Base-by-base conservation (phyloP, 768 basidiomycete species). In the Suillus subaureus region DNA sequence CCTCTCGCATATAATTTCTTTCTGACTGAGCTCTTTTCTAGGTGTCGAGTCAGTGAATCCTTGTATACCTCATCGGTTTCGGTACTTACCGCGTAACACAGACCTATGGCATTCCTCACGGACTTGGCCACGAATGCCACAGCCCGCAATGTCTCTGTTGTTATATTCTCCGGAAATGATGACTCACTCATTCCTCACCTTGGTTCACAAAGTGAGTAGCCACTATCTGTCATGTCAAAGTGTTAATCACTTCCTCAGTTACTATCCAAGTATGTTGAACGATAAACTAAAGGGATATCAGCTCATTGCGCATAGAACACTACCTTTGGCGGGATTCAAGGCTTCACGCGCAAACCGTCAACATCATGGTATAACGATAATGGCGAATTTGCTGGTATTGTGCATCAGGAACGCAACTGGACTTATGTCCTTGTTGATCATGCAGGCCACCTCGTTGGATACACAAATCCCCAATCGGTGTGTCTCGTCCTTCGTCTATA, bases 311-410 rank as follows among this genome's bases (percentile, higher is more conserved):
- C 52, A 0, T 61, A 91, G 88, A 93, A 93, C 70, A 91, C 90
- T 31, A 91, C 91, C 0, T 93, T 92, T 68, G 90, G 89, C 31
- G 91, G 89, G 7, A 87, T 88, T 51, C 89, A 86, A 75, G 91
- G 91, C 4, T 93, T 93, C 73, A 87, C 88, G 4, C 80, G 85
- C 56, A 81, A 83, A 64, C 91, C 91, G 0, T 83, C 87, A 3
- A 92, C 91, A 0, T 83, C 87, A 0, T 92, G 90, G 89, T 78
- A 75, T 62, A 85, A 87, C 61, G 88, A 90, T 61, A 70, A 74
- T 2, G 85, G 86, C 15, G 78, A 85, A 62, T 82, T 86, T 63
- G 89, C 85, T 0, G 91, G 91, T 0, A 87, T 91, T 39, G 81
- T 92, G 21, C 89, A 90, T 70, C 90, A 91, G 74, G 91, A 92